These are phyloP conservation scores for Pleurozium schreberi DNA, from an alignment of 225 moss, liverwort and hornwort genomes.

Conservation along the genomic window DNA sequence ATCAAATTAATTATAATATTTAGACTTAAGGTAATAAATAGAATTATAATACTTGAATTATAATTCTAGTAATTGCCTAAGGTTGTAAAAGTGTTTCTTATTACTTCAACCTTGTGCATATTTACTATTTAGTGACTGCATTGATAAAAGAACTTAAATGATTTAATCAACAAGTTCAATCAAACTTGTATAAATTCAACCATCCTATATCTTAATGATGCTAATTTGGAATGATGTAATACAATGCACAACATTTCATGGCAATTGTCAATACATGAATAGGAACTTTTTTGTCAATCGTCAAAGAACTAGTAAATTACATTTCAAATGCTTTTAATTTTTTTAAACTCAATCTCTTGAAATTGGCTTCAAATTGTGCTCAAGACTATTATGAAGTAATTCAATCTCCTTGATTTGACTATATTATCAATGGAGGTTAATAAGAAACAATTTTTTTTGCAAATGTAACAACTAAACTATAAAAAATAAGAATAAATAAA, in stretches of 20 bases:
- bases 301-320: no score
- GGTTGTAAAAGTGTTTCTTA: neutral
- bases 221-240: neutral
- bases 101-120: neutral
- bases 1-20: neutral
- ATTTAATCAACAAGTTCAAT: neutral
- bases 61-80: neutral
- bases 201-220: neutral
- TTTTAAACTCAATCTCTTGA: neutral
- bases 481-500: neutral
- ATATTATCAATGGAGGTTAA: neutral
- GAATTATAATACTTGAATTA: neutral
- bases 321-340: neutral
- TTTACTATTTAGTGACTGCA: neutral
- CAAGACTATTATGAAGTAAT: neutral
- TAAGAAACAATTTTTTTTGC: neutral
- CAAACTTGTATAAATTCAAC: neutral
- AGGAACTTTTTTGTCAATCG: neutral
- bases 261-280: neutral
- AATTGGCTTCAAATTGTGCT: neutral
- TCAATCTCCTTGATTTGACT: neutral
- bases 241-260: neutral
- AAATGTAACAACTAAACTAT: neutral
- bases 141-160: neutral
- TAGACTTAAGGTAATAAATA: no score